phyloP scores from a whole-genome alignment of 2,329 filamentous ascomycete genomes.

The Colletotrichum orbiculare region DNA sequence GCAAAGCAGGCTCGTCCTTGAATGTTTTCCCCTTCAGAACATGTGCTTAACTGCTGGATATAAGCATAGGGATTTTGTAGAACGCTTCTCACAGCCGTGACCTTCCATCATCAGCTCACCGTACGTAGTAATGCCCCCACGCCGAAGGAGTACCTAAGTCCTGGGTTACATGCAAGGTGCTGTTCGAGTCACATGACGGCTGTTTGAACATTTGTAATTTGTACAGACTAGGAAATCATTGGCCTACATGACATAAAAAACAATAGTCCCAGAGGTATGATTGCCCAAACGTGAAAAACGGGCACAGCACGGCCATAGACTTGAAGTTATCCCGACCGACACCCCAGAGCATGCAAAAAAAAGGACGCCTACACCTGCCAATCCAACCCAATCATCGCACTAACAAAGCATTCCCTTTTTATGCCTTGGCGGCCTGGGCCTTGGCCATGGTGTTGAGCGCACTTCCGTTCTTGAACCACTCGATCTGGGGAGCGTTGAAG shows the following conservation, averaged over 20 bases:
- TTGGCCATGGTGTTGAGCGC: conserved; percentile 99
- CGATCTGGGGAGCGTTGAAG: conserved; percentile 97
- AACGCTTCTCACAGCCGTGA: no score
- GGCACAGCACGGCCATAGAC: conserved; percentile 28
- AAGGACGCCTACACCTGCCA: conserved; percentile 46
- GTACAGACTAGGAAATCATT: conserved; percentile 46
- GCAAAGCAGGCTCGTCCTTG: no score
- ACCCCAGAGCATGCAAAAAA: conserved; percentile 31
- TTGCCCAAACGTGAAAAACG: conserved; percentile 34
- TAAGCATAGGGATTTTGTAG: no score
- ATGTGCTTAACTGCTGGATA: no score
- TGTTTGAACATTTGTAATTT: conserved; percentile 43
- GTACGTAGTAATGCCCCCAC: no score
- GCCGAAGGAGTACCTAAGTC: no score
- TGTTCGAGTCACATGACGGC: no score
- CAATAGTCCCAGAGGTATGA: conserved; percentile 38
- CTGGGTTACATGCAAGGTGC: no score
- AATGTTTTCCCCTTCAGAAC: no score
- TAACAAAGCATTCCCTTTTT: conserved; percentile 36
- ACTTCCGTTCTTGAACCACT: conserved; percentile 99
- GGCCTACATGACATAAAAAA: conserved; percentile 40
- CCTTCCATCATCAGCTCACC: no score
- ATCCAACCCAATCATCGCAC: conserved; percentile 28
- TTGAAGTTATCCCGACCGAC: conserved; percentile 32
- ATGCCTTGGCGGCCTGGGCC: conserved; percentile 50